Percentiles rank a stretch among this genome's conserved stretches.
phyloP scores from a whole-genome alignment of 73 alveolate species.

The Paramecium caudatum region DNA sequence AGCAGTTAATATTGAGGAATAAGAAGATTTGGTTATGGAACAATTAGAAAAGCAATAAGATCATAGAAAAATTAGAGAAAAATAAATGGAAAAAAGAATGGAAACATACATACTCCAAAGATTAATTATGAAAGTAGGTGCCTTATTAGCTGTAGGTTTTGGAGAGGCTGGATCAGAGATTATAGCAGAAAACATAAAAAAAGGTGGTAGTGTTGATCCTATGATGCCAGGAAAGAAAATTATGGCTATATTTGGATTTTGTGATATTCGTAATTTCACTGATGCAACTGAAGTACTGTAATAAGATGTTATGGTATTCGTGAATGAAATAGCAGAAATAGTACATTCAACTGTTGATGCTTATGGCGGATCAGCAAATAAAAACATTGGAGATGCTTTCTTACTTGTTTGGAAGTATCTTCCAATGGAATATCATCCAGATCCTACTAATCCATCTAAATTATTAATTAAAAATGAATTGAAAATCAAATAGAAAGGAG shows the following conservation, averaged over 20 bases:
- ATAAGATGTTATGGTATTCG: conserved; percentile 96
- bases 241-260: conserved; percentile 96
- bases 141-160: conserved; percentile 96
- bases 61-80: conserved; percentile 33
- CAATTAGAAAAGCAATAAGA: conserved; percentile 69
- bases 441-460: conserved; percentile 80
- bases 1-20: conserved; percentile 86
- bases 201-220: conserved; percentile 96
- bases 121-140: conserved; percentile 96
- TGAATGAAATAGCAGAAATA: conserved; percentile 97
- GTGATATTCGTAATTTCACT: conserved; percentile 97
- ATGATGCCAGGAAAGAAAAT: conserved; percentile 97
- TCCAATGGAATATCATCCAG: conserved; percentile 84
- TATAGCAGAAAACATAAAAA: conserved; percentile 94
- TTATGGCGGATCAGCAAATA: conserved; percentile 97
- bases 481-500: conserved; percentile 74
- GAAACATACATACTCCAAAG: conserved; percentile 95
- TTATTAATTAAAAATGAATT: conserved; percentile 74
- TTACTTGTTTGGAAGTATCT: conserved; percentile 96
- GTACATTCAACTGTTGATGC: conserved; percentile 91
- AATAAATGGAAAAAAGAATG: conserved; percentile 67
- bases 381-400: conserved; percentile 98
- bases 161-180: conserved; percentile 99
- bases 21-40: conserved; percentile 66
- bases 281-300: conserved; percentile 98